A percentile compares a stretch with the other conserved stretches of the same genome.
phyloP scores from a whole-genome alignment of 495 filamentous ascomycete species.

The Podospora pseudopauciseta region DNA sequence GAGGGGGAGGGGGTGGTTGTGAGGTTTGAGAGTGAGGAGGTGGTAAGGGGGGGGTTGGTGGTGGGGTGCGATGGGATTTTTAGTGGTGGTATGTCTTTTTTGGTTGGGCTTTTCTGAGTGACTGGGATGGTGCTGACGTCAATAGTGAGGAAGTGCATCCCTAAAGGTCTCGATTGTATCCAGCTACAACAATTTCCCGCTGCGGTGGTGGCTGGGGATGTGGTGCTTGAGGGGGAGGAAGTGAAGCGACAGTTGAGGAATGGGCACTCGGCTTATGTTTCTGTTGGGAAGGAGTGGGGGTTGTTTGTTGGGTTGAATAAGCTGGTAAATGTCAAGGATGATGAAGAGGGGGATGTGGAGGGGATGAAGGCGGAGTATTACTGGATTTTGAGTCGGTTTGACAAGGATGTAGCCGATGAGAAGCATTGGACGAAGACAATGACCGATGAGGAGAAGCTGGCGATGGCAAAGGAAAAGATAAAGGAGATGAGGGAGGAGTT shows the following conservation, averaged over 20 bases:
- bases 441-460: conserved; percentile 21
- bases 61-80: conserved; percentile 33
- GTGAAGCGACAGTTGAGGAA: conserved; percentile 31
- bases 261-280: conserved; percentile 26
- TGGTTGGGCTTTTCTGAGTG: too few relatives aligned
- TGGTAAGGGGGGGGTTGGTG: conserved; percentile 43
- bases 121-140: too few relatives aligned
- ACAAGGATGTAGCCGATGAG: conserved; percentile 10
- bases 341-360: conserved; percentile 16
- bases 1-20: conserved; percentile 52
- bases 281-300: conserved; percentile 12
- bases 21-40: conserved; percentile 68
- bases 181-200: conserved; percentile 10
- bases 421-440: conserved; percentile 27
- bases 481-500: conserved; percentile 22
- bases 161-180: background rate
- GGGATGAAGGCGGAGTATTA: conserved; percentile 24
- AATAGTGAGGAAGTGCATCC: too few relatives aligned
- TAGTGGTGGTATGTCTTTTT: background rate
- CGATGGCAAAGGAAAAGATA: conserved; percentile 16
- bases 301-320: conserved; percentile 32
- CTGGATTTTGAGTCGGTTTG: conserved; percentile 23
- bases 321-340: conserved; percentile 6
- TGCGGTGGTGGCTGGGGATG: conserved; percentile 24
- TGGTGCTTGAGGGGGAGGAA: conserved; percentile 20